These are phyloP conservation scores for Blastomyces parvus DNA, from an alignment of 2,329 filamentous ascomycete species.

Conservation along the genomic window DNA sequence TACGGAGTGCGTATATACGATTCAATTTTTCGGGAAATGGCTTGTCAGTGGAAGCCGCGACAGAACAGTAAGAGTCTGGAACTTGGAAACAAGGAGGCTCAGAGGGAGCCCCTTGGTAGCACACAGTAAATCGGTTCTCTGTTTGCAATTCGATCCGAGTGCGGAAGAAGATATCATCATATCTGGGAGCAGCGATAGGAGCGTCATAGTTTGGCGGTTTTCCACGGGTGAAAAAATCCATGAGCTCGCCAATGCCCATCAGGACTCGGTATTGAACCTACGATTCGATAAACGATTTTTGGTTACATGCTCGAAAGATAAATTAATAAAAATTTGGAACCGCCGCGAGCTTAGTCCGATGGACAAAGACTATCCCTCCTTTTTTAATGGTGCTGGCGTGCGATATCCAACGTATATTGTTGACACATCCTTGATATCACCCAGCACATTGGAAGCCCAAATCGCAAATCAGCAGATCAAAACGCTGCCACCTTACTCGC, in stretches of 20 bases:
- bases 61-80: constrained; percentile 79
- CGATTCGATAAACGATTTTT: constrained; percentile 84
- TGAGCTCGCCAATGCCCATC: constrained; percentile 65
- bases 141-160: constrained; percentile 85
- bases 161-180: constrained; percentile 86
- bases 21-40: constrained; percentile 77
- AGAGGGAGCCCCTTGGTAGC: constrained; percentile 62
- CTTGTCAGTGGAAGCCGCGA: constrained; percentile 92
- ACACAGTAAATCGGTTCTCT: constrained; percentile 80
- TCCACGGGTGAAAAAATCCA: constrained; percentile 79
- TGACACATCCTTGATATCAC: constrained; percentile 38
- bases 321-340: constrained; percentile 94
- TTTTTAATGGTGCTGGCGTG: constrained; percentile 35
- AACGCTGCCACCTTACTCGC: constrained; percentile 55
- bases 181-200: constrained; percentile 85
- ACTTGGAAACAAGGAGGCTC: constrained; percentile 72
- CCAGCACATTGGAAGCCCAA: constrained; percentile 34
- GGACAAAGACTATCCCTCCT: constrained; percentile 37
- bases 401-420: constrained; percentile 47
- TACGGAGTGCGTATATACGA: constrained; percentile 84
- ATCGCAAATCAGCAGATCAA: constrained; percentile 35
- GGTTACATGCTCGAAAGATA: constrained; percentile 96
- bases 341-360: constrained; percentile 52
- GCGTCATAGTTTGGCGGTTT: constrained; percentile 85
- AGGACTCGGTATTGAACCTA: constrained; percentile 86